A percentile compares a stretch with the other conserved stretches of the same genome.
These are phyloP conservation scores for Cryphonectria nitschkei DNA, from an alignment of 2,329 filamentous ascomycete genomes.

Conservation along the genomic window DNA sequence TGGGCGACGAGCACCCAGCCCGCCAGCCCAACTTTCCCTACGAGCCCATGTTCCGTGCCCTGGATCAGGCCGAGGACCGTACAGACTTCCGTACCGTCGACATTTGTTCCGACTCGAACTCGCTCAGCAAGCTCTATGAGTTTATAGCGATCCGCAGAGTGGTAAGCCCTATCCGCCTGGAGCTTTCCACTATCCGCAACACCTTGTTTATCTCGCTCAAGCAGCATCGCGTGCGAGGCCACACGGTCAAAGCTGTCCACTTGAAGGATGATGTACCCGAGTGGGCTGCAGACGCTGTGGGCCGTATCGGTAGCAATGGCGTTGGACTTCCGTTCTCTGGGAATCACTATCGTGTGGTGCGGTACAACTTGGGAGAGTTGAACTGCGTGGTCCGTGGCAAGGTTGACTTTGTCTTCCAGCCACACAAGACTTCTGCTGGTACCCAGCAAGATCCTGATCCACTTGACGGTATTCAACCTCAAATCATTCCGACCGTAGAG, in stretches of 20 bases:
- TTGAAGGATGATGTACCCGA: not conserved
- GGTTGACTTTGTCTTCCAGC: constrained; percentile 19
- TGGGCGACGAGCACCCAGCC: constrained; percentile 17
- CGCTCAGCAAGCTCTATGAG: constrained; percentile 14
- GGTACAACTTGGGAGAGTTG: constrained; percentile 17
- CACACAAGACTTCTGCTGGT: not conserved
- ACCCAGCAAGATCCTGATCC: not conserved
- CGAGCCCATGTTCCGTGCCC: constrained; percentile 26
- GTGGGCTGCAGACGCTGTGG: constrained; percentile 19
- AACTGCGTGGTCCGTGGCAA: constrained; percentile 19
- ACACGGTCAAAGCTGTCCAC: not conserved
- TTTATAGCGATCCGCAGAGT: constrained; percentile 10
- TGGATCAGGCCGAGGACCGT: constrained; percentile 4
- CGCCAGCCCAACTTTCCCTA: constrained; percentile 18
- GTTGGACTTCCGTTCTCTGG: constrained; percentile 11
- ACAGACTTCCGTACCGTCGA: constrained; percentile 13
- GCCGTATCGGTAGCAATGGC: not conserved
- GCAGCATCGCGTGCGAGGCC: constrained; percentile 16
- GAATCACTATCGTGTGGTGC: constrained; percentile 21
- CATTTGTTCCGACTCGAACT: constrained; percentile 21
- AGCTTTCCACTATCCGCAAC: constrained; percentile 19
- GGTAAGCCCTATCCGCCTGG: constrained; percentile 18
- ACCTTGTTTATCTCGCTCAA: constrained; percentile 20
- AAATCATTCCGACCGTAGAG: not conserved
- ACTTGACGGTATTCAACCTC: not conserved